A percentile compares a stretch with the other conserved stretches of the same genome.
These are phyloP conservation scores for Aspergillus bertholletiae DNA, from an alignment of 495 filamentous ascomycete genomes.

Conservation along the genomic window DNA sequence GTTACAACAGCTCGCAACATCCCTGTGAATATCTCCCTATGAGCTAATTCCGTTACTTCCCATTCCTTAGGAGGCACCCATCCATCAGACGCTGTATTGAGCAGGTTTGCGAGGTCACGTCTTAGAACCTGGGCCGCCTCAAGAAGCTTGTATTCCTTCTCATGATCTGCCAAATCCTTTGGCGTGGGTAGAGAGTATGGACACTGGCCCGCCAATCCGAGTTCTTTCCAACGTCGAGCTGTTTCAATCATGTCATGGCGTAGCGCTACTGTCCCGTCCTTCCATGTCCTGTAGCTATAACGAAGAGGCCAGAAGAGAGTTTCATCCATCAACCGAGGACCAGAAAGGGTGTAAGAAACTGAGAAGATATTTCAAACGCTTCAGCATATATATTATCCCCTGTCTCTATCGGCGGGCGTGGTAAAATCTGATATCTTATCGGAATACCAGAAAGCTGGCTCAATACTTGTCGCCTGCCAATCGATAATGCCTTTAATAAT, in stretches of 20 bases:
- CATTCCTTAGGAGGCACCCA: slow-evolving; percentile 36
- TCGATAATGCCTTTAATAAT: slow-evolving; percentile 37
- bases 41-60: slow-evolving; percentile 28
- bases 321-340: slow-evolving; percentile 34
- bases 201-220: slow-evolving; percentile 36
- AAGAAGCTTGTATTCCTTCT: slow-evolving; percentile 35
- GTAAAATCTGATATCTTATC: slow-evolving; percentile 36
- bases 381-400: slow-evolving; percentile 20
- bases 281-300: slow-evolving; percentile 43
- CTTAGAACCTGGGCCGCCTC: slow-evolving; percentile 30
- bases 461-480: slow-evolving; percentile 38
- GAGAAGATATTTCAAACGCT: slow-evolving; percentile 30
- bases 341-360: slow-evolving; percentile 29
- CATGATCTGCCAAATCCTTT: slow-evolving; percentile 27
- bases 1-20: slow-evolving; percentile 30
- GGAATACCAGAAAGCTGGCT: slow-evolving; percentile 37
- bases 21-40: slow-evolving; percentile 30
- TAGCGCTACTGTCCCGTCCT: slow-evolving; percentile 38
- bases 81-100: slow-evolving; percentile 34
- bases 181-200: slow-evolving; percentile 30
- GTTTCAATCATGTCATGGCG: slow-evolving; percentile 40
- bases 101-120: slow-evolving; percentile 24
- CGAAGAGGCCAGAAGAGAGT: slow-evolving; percentile 37
- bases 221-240: slow-evolving; percentile 29
- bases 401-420: background rate